These are phyloP conservation scores for Moringa oleifera DNA, from an alignment of 345 rosid species.

Conservation along the genomic window DNA sequence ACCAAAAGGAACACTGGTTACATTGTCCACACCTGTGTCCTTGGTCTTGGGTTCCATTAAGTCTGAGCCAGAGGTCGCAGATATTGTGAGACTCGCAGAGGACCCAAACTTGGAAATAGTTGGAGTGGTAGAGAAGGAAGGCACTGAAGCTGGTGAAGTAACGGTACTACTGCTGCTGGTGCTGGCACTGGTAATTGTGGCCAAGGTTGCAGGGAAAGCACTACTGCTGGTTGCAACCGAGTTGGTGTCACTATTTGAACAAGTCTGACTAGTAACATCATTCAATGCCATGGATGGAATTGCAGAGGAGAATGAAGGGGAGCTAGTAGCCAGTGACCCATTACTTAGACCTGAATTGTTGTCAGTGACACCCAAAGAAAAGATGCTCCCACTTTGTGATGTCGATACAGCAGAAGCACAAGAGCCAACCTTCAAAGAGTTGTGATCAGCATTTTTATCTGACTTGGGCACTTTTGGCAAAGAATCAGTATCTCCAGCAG, in stretches of 20 bases:
- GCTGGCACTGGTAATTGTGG: conserved; percentile 12
- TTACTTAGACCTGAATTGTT: conserved; percentile 30
- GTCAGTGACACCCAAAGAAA: conserved; percentile 31
- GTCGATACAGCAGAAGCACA: conserved; percentile 31
- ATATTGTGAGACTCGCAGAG: conserved; percentile 23
- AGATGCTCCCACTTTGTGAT: conserved; percentile 33
- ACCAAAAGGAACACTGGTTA: conserved; percentile 21
- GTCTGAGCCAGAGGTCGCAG: conserved; percentile 25
- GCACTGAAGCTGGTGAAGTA: conserved; percentile 27
- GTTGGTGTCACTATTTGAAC: conserved; percentile 17
- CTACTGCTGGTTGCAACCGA: conserved; percentile 13
- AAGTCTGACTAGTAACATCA: conserved; percentile 28
- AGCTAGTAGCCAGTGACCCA: conserved; percentile 36
- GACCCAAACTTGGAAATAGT: conserved; percentile 42
- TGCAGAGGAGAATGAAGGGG: conserved; percentile 25
- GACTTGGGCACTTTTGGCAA: conserved; percentile 32
- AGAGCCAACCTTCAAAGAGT: conserved; percentile 25
- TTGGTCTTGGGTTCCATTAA: conserved; percentile 38
- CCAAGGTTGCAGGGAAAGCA: conserved; percentile 18
- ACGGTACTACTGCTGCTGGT: conserved; percentile 16
- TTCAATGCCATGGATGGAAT: conserved; percentile 21
- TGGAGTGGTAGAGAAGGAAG: conserved; percentile 28
- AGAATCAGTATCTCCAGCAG: conserved; percentile 29
- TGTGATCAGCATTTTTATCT: conserved; percentile 27
- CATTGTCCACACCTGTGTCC: conserved; percentile 27